A percentile compares a stretch with the other conserved stretches of the same genome.
Evolutionary conservation across 495 filamentous ascomycete genomes (phyloP).

Genomic region (Penicillium silybi): DNA sequence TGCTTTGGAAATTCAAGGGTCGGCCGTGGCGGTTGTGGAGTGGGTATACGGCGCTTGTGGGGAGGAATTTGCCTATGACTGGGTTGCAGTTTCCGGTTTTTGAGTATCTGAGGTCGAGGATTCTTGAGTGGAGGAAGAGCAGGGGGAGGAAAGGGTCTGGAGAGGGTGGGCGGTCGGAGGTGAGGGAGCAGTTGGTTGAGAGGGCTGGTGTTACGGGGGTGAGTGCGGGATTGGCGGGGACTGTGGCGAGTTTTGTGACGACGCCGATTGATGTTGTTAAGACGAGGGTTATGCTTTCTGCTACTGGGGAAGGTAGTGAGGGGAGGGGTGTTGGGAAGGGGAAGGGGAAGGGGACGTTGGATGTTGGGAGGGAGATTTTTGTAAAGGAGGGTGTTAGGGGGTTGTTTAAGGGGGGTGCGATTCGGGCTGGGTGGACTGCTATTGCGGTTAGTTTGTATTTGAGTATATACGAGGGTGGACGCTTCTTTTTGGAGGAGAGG

Average conservation of each 20-base stretch:
- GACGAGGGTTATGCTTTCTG: slow-evolving; percentile 69
- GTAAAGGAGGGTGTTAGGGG: slow-evolving; percentile 62
- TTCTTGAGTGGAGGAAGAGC: slow-evolving; percentile 38
- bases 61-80: slow-evolving; percentile 80
- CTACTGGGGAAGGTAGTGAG: slow-evolving; percentile 16
- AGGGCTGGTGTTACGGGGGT: slow-evolving; percentile 64
- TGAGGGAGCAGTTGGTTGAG: slow-evolving; percentile 21
- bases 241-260: slow-evolving; percentile 65
- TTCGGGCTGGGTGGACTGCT: slow-evolving; percentile 78
- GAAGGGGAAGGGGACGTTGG: slow-evolving; percentile 33
- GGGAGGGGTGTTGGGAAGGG: slow-evolving; percentile 8
- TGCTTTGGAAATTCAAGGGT: slow-evolving; percentile 50
- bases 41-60: slow-evolving; percentile 75
- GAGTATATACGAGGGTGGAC: slow-evolving; percentile 76
- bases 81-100: slow-evolving; percentile 87
- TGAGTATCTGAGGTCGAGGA: slow-evolving; percentile 54
- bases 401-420: slow-evolving; percentile 69
- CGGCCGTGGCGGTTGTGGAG: slow-evolving; percentile 63
- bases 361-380: slow-evolving; percentile 60
- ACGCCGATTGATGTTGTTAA: slow-evolving; percentile 84
- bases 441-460: slow-evolving; percentile 80
- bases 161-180: not conserved
- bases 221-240: slow-evolving; percentile 65
- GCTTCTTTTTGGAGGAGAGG: slow-evolving; percentile 61
- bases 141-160: slow-evolving; percentile 14